phyloP scores from a whole-genome alignment of 306 rosid species.

The Casuarina cunninghamiana region DNA sequence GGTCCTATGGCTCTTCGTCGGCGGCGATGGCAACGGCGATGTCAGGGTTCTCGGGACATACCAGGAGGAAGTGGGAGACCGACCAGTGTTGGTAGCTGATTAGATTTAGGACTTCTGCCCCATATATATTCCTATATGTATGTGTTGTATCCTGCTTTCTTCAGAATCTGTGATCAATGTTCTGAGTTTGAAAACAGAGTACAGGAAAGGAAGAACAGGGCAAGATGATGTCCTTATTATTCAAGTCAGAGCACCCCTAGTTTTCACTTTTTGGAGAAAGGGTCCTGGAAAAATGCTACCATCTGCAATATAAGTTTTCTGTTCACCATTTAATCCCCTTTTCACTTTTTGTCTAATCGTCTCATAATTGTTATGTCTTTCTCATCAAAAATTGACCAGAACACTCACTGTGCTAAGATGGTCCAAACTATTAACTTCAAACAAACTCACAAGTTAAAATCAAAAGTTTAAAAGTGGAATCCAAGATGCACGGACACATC shows the following conservation, averaged over 20 bases:
- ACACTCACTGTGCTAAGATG: neutral
- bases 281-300: neutral
- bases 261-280: neutral
- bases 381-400: neutral
- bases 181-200: neutral
- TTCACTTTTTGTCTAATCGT: neutral
- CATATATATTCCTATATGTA: neutral
- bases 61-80: constrained; percentile 66
- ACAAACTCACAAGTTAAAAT: too few species aligned
- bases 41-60: constrained; percentile 30
- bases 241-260: neutral
- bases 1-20: constrained; percentile 5
- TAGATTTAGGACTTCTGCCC: neutral
- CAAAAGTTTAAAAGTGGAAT: too few species aligned
- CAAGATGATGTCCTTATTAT: neutral
- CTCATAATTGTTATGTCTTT: neutral
- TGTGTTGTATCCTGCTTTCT: neutral
- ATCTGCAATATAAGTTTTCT: neutral
- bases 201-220: neutral
- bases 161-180: neutral
- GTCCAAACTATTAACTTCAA: neutral
- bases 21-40: constrained; percentile 9
- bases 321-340: neutral
- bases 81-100: constrained; percentile 73
- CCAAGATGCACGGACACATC: neutral